phyloP scores from a whole-genome alignment of 352 stramenopile genomes.

The Globisporangium paroecandrum region DNA sequence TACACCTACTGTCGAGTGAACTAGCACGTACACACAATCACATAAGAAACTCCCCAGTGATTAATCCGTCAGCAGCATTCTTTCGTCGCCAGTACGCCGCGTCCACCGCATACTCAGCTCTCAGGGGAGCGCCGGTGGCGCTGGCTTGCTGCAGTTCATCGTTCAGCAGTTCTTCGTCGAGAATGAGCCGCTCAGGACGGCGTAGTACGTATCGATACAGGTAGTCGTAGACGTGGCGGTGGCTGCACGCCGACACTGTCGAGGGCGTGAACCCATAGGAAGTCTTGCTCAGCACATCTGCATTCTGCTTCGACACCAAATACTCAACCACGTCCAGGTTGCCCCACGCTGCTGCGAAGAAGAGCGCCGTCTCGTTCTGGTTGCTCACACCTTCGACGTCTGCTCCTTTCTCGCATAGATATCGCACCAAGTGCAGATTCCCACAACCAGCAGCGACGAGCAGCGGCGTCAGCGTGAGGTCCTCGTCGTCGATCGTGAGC shows the following conservation, averaged over 20 bases:
- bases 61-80: neutral
- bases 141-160: neutral
- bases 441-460: conserved; percentile 4
- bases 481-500: neutral
- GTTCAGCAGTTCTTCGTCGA: neutral
- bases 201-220: neutral
- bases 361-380: conserved; percentile 1
- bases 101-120: neutral
- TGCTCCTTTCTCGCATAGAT: neutral
- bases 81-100: neutral
- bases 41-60: neutral
- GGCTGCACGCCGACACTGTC: neutral
- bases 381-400: conserved; percentile 1
- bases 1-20: no score
- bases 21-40: neutral
- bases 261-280: neutral
- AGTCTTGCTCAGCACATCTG: neutral
- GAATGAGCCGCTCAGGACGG: neutral
- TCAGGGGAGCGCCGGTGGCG: neutral
- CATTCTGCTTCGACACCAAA: neutral
- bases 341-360: neutral
- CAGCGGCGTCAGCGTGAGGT: neutral
- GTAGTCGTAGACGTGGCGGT: neutral
- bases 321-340: neutral
- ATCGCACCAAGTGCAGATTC: neutral